Evolutionary conservation across 2,329 filamentous ascomycete species (phyloP).

Genomic region (Coleophoma eucalyptorum): DNA sequence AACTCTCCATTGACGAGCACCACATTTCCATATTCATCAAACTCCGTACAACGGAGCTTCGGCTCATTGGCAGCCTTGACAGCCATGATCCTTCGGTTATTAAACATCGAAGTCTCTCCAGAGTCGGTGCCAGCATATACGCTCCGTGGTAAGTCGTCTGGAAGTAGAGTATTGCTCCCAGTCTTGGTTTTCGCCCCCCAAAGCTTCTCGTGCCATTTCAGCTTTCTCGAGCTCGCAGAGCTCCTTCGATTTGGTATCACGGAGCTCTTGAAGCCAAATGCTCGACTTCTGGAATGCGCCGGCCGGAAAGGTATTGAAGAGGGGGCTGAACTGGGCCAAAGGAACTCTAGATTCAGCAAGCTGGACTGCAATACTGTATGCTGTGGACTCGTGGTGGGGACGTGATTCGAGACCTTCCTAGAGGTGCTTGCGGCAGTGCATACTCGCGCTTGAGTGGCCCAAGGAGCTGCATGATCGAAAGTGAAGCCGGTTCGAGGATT

Average conservation of each 20-base stretch:
- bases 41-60: constrained; percentile 87
- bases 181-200: constrained; percentile 15
- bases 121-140: constrained; percentile 52
- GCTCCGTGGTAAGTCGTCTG: constrained; percentile 53
- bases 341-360: constrained; percentile 21
- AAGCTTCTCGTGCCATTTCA: constrained; percentile 20
- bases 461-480: constrained; percentile 18
- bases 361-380: constrained; percentile 16
- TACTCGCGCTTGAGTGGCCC: constrained; percentile 9
- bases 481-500: constrained; percentile 27
- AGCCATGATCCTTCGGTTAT: constrained; percentile 64
- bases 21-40: constrained; percentile 88
- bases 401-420: constrained; percentile 11
- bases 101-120: constrained; percentile 59
- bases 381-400: constrained; percentile 14
- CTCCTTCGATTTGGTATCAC: constrained; percentile 11
- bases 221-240: constrained; percentile 9
- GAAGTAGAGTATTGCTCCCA: constrained; percentile 37
- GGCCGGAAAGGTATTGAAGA: constrained; percentile 1
- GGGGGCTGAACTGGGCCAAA: constrained; percentile 14
- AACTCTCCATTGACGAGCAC: constrained; percentile 94
- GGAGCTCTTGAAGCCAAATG: constrained; percentile 4
- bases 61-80: constrained; percentile 80
- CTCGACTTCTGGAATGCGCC: constrained; percentile 2
- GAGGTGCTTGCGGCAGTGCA: not conserved